Base-by-base conservation (phyloP, 1,284 basidiomycete species). In the Cutaneotrichosporon cavernicola region DNA sequence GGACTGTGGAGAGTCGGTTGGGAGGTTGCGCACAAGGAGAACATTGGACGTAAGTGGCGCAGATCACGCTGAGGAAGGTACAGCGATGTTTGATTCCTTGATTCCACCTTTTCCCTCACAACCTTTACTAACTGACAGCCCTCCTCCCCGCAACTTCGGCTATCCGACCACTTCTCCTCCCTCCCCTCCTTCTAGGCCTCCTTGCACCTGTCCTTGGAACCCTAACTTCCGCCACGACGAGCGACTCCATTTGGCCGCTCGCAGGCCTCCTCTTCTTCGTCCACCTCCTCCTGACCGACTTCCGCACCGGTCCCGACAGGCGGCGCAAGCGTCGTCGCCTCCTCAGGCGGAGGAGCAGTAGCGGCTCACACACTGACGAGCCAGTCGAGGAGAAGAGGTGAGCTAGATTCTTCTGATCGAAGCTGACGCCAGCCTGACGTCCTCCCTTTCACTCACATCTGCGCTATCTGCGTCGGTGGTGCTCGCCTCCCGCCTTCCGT, bases 171-270 rank as follows among this genome's bases (percentile, higher is more conserved):
- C 72, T 91, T 8, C 85, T 95, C 53, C 84, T 98, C 58, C 89
- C 96, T 62, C 90, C 94, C 71, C 85, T 98, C 7, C 87, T 92
- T 4, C 84, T 99, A 62, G 86, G 96, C 80, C 89, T 94, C 6
- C 84, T 98, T 51, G 90, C 94, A 0, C 97, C 97, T 1, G 90
- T 98, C 5, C 82, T 99, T 63, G 86, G 90, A 68, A 97, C 95
- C 1, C 82, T 99, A 70, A 97, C 93, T 13, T 91, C 92, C 49
- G 91, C 95, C 9, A 98, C 95, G 0, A 97, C 96, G 21, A 90
- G 89, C 14, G 97, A 99, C 78, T 94, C 92, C 31, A 97, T 98
- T 70, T 98, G 94, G 93, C 95, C 95, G 8, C 81, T 98, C 53
- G 87, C 91, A 55, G 85, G 86, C 14, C 81, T 82, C 68, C 82